Base-by-base conservation (phyloP, 2,329 filamentous ascomycete species). In the Hypomyces rosellus region DNA sequence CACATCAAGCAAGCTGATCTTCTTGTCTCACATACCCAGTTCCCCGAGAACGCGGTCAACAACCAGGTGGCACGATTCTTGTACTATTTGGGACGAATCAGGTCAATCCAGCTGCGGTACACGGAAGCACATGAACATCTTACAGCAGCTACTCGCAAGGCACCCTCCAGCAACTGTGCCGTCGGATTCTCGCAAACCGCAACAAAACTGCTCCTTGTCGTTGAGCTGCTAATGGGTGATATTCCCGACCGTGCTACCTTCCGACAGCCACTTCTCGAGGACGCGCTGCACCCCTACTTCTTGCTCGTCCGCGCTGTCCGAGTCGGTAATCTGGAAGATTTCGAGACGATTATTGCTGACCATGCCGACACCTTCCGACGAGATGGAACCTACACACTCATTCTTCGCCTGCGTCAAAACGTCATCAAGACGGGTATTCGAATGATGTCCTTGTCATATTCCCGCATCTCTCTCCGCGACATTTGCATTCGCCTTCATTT, bases 371-470 rank as follows among this genome's bases (percentile, higher is more conserved):
- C 85, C 11, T 99, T 97, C 84, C 86, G 89, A 63, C 86, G 87
- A 58, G 93, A 99, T 66, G 89, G 89, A 51, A 97, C 92, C 16
- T 97, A 97, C 75, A 95, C 91, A 11, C 78, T 99, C 51, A 95
- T 97, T 61, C 80, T 97, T 56, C 91, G 93, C 55, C 79, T 99
- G 55, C 85, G 93, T 61, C 93, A 99, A 72, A 99, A 99, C 66
- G 93, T 99, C 65, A 97, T 99, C 82, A 96, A 96, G 78, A 99
- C 93, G 3, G 93, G 93, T 58, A 96, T 99, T 57, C 89, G 93
- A 60, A 96, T 97, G 90, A 95, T 99, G 82, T 97, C 92, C 38
- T 77, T 99, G 57, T 96, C 91, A 16, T 99, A 99, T 75, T 96
- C 92, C 53, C 88, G 92, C 55, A 99, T 99, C 64, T 96, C 92